Conservation (phyloP, 164 flowering plant species). For the Aristolochia californica region DNA sequence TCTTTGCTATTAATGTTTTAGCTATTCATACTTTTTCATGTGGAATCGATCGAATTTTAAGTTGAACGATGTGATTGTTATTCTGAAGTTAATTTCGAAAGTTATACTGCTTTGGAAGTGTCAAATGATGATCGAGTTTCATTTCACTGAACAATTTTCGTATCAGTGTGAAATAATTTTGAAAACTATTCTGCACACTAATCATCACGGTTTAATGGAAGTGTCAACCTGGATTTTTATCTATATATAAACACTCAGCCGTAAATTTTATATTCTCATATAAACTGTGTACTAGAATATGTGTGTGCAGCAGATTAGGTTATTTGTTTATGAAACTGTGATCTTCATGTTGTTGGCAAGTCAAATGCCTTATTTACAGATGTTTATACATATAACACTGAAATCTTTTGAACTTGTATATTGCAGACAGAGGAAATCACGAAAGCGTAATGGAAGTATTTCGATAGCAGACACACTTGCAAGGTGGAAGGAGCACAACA, state of each 20-base stretch:
- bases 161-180: too few species aligned
- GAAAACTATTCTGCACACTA: not conserved
- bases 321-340: not conserved
- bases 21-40: not conserved
- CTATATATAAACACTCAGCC: too few species aligned
- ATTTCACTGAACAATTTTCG: too few species aligned
- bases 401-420: too few species aligned
- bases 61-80: not conserved
- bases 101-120: not conserved
- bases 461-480: constrained; percentile 47
- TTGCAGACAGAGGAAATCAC: constrained; percentile 4
- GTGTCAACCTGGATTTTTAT: too few species aligned
- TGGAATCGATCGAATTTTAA: not conserved
- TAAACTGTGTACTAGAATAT: not conserved
- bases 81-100: too few species aligned
- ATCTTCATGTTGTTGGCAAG: not conserved
- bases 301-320: not conserved
- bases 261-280: not conserved
- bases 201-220: too few species aligned
- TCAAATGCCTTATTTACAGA: not conserved
- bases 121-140: not conserved
- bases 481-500: too few species aligned
- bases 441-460: constrained; percentile 14
- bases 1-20: not conserved
- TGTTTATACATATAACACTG: not conserved